A percentile compares a stretch with the other conserved stretches of the same genome.
These are phyloP conservation scores for Bonia amplexicaulis DNA, from an alignment of 176 grass and related monocot species.

Conservation along the genomic window DNA sequence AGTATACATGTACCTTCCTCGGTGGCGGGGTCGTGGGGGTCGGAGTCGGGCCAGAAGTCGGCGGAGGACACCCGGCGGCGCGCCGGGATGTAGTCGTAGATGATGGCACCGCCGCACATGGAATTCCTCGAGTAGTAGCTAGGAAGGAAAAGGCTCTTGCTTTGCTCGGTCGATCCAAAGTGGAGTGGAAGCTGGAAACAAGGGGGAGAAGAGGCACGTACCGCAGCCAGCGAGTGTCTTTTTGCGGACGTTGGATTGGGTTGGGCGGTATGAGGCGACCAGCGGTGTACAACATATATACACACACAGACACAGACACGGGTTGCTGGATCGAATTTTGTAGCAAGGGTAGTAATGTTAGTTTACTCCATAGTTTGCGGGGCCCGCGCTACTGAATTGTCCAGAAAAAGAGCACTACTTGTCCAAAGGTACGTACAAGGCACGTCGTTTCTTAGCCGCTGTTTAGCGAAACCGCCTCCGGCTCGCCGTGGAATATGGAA, in stretches of 20 bases:
- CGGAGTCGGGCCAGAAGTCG: slow-evolving; percentile 61
- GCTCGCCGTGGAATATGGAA: too few species aligned
- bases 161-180: neutral
- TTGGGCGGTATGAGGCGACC: neutral
- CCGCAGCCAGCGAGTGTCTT: neutral
- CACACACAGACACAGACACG: neutral
- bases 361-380: too few species aligned
- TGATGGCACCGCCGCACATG: slow-evolving; percentile 94
- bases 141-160: neutral
- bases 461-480: neutral
- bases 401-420: too few species aligned
- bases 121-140: neutral
- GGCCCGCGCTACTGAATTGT: too few species aligned
- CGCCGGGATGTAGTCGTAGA: slow-evolving; percentile 74
- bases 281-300: neutral
- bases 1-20: slow-evolving; percentile 20
- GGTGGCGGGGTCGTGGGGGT: neutral
- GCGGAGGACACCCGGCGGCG: slow-evolving; percentile 18
- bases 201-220: neutral
- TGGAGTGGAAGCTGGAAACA: slow-evolving; percentile 11
- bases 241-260: slow-evolving; percentile 19
- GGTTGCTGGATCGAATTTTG: too few species aligned
- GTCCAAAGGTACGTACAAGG: too few species aligned
- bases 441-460: neutral
- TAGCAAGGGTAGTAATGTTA: too few species aligned